A percentile compares a stretch with the other conserved stretches of the same genome.
Evolutionary conservation across 345 rosid species (phyloP).

Genomic region (Salix arbutifolia): DNA sequence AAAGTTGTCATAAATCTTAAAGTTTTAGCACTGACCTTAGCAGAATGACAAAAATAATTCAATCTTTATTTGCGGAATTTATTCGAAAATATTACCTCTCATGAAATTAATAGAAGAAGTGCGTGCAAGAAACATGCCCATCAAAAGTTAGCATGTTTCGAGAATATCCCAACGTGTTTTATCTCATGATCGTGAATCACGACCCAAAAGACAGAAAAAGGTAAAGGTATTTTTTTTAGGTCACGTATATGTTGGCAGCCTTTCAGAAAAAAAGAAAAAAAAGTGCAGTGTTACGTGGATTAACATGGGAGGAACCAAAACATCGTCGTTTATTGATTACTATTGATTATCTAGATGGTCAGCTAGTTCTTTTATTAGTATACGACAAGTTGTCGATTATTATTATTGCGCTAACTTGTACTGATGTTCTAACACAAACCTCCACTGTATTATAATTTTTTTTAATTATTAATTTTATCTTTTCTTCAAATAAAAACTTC

Average conservation of each 20-base stretch:
- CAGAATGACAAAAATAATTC: background rate
- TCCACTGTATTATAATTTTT: no score
- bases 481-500: no score
- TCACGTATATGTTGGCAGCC: background rate
- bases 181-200: background rate
- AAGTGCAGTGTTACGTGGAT: background rate
- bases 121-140: background rate
- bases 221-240: fast-evolving
- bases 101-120: background rate
- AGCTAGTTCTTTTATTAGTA: no score
- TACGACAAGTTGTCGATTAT: no score
- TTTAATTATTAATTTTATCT: no score
- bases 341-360: no score
- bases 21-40: no score
- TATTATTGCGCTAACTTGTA: no score
- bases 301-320: background rate
- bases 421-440: no score
- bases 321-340: no score
- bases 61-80: background rate
- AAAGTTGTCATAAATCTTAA: no score
- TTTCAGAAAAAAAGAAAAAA: background rate
- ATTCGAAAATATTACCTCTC: background rate
- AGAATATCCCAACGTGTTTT: background rate
- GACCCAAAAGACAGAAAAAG: background rate
- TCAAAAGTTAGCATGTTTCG: background rate